Evolutionary conservation across 257 asterid genomes (phyloP).

Genomic region (Jaltomata sinuosa): DNA sequence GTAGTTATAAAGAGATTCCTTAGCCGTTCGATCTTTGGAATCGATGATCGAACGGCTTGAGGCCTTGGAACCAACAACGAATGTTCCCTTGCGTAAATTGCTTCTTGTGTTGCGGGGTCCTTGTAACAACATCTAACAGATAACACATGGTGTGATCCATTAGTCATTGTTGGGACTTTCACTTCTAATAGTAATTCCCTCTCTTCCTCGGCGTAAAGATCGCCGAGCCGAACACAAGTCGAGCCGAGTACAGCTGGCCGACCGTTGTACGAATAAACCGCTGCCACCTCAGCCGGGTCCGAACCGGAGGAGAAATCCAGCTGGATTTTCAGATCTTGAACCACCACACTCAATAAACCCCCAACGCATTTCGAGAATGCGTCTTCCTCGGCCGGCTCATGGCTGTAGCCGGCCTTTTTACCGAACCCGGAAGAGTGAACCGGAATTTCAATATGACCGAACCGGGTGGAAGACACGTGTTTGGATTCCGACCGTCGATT

Average conservation of each 20-base stretch:
- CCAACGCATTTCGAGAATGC: constrained; percentile 85
- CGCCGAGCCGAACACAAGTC: constrained; percentile 53
- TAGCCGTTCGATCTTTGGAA: constrained; percentile 45
- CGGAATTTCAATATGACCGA: constrained; percentile 78
- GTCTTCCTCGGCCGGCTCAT: constrained; percentile 48
- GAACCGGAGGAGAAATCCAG: constrained; percentile 56
- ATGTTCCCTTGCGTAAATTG: constrained; percentile 37
- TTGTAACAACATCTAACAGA: constrained; percentile 42
- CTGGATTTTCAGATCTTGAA: constrained; percentile 59
- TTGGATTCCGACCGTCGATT: constrained; percentile 25
- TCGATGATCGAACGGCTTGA: constrained; percentile 38
- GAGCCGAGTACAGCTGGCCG: constrained; percentile 45
- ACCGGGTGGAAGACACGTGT: constrained; percentile 46
- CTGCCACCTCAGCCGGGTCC: constrained; percentile 73
- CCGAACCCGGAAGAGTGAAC: constrained; percentile 53
- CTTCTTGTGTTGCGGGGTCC: constrained; percentile 55
- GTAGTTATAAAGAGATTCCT: constrained; percentile 50
- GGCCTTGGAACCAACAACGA: constrained; percentile 54
- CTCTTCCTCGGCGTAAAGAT: constrained; percentile 78
- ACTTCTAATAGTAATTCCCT: constrained; percentile 57
- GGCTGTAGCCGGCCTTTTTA: constrained; percentile 14
- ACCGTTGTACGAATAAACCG: constrained; percentile 49
- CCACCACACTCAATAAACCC: constrained; percentile 73
- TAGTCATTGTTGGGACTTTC: constrained; percentile 39
- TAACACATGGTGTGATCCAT: constrained; percentile 56